phyloP scores from a whole-genome alignment of 768 basidiomycete genomes.

The Cystofilobasidium capitatum region DNA sequence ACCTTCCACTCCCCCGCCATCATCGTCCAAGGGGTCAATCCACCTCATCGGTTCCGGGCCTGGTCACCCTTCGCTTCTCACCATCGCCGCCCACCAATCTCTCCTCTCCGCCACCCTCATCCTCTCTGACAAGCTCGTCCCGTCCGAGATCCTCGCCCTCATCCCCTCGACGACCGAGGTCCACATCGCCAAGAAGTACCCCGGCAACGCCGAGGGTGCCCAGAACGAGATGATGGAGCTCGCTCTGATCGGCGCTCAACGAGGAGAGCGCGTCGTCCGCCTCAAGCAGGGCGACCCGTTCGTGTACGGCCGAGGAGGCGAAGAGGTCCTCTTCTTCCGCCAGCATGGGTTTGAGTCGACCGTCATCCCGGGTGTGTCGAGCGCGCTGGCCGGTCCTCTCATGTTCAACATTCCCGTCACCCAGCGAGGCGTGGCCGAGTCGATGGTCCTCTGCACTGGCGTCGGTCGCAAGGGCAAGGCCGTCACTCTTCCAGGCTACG shows the following conservation, averaged over 20 bases:
- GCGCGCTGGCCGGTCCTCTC: constrained; percentile 78
- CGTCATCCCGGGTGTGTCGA: constrained; percentile 80
- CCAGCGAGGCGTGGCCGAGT: constrained; percentile 86
- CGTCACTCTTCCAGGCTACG: constrained; percentile 78
- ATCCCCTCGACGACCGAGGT: constrained; percentile 59
- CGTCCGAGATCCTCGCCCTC: constrained; percentile 70
- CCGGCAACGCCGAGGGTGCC: constrained; percentile 90
- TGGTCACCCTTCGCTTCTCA: constrained; percentile 85
- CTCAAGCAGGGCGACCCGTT: constrained; percentile 97
- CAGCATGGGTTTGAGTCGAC: constrained; percentile 70
- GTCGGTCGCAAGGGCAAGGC: constrained; percentile 77
- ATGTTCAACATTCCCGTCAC: constrained; percentile 90
- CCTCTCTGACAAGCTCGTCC: constrained; percentile 93
- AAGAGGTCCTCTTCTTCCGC: constrained; percentile 89
- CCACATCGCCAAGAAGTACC: constrained; percentile 91
- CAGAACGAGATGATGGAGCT: constrained; percentile 91
- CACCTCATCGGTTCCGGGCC: constrained; percentile 89
- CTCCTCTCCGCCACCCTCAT: constrained; percentile 77
- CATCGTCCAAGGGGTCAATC: constrained; percentile 53
- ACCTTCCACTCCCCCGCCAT: constrained; percentile 21
- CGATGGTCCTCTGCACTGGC: constrained; percentile 82
- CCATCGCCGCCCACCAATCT: constrained; percentile 69
- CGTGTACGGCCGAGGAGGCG: constrained; percentile 86
- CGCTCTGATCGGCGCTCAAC: constrained; percentile 68
- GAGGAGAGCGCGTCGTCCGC: constrained; percentile 76